These are phyloP conservation scores for Monosporascus ibericus DNA, from an alignment of 2,329 filamentous ascomycete genomes.

Conservation along the genomic window DNA sequence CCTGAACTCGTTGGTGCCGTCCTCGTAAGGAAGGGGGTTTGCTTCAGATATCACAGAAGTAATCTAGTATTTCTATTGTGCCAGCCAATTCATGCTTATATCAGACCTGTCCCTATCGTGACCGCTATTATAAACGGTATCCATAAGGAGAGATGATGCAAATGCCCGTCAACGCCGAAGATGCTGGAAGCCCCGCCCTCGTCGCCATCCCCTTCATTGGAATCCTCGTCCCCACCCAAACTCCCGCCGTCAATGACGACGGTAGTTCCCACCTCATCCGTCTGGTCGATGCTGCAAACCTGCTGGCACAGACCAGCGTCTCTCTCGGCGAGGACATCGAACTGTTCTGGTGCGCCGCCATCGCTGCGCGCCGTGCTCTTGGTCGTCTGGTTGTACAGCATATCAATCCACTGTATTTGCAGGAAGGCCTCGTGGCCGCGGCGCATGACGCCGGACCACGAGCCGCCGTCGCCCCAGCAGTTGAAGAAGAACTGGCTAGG, in stretches of 20 bases:
- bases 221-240: neutral
- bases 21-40: neutral
- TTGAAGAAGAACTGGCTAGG: slow-evolving; percentile 49
- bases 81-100: neutral
- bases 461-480: slow-evolving; percentile 54
- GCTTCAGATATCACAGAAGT: too few relatives aligned
- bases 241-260: slow-evolving; percentile 17
- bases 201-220: too few relatives aligned
- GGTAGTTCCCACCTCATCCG: slow-evolving; percentile 26
- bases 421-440: slow-evolving; percentile 42
- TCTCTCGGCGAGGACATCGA: neutral
- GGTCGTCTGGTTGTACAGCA: slow-evolving; percentile 45
- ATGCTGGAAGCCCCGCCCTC: neutral
- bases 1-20: slow-evolving; percentile 39
- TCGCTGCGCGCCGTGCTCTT: slow-evolving; percentile 1
- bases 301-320: slow-evolving; percentile 14
- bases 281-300: slow-evolving; percentile 30
- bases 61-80: neutral
- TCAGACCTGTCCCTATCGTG: neutral
- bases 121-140: neutral
- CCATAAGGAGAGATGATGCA: neutral
- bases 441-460: slow-evolving; percentile 55
- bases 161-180: slow-evolving; percentile 4
- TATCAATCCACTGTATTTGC: slow-evolving; percentile 58
- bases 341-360: neutral